These are phyloP conservation scores for Ramaria rubella DNA, from an alignment of 768 basidiomycete species.

Conservation along the genomic window DNA sequence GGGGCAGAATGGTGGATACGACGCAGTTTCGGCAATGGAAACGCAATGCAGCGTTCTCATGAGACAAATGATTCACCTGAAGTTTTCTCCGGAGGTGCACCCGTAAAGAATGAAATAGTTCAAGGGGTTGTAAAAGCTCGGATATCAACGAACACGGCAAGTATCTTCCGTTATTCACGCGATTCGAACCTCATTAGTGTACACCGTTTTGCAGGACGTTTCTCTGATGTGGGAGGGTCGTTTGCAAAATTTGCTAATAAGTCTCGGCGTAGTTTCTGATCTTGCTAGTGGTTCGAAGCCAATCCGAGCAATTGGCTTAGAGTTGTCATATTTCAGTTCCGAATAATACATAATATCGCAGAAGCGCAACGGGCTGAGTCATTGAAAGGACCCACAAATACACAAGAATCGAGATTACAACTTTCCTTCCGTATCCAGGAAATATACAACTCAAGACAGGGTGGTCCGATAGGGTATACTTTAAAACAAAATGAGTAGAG, in stretches of 20 bases:
- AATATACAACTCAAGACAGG: not conserved
- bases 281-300: constrained; percentile 79
- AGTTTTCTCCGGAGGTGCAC: not conserved
- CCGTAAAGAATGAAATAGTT: constrained; percentile 32
- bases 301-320: constrained; percentile 84
- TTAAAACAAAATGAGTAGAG: not conserved
- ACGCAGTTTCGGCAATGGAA: constrained; percentile 29
- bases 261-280: constrained; percentile 88
- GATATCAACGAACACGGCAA: constrained; percentile 82
- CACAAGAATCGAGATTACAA: not conserved
- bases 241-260: constrained; percentile 80
- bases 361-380: not conserved
- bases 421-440: not conserved
- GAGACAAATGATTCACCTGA: constrained; percentile 2
- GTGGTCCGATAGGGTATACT: not conserved
- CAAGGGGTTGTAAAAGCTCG: constrained; percentile 85
- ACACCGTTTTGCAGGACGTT: constrained; percentile 52
- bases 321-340: constrained; percentile 88
- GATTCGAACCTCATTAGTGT: constrained; percentile 5
- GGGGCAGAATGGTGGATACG: constrained; percentile 97
- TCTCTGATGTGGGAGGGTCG: constrained; percentile 94
- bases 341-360: constrained; percentile 18
- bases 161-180: constrained; percentile 21
- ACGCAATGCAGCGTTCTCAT: constrained; percentile 12
- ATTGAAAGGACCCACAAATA: not conserved